Evolutionary conservation across 2,329 filamentous ascomycete genomes (phyloP).

Genomic region (Madurella fahalii): DNA sequence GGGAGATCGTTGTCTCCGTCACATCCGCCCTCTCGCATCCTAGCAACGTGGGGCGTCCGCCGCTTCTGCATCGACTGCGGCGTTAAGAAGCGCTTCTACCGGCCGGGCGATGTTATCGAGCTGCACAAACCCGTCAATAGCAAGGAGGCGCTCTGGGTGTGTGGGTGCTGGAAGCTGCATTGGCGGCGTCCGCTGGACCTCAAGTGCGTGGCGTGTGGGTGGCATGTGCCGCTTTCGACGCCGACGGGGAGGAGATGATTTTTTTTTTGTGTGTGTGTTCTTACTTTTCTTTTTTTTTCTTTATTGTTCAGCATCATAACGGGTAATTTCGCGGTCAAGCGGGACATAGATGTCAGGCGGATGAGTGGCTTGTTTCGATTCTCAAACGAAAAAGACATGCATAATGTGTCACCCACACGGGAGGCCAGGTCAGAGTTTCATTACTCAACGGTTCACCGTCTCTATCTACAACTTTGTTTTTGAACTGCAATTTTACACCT

Average conservation of each 20-base stretch:
- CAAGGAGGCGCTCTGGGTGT: constrained; percentile 19
- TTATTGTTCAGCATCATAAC: neutral
- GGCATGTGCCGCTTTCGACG: neutral
- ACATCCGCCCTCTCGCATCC: constrained; percentile 4
- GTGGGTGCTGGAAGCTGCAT: constrained; percentile 15
- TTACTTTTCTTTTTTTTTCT: constrained; percentile 1
- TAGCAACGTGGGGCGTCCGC: constrained; percentile 16
- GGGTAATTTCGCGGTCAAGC: too few relatives aligned
- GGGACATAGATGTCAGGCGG: too few relatives aligned
- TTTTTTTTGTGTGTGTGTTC: neutral
- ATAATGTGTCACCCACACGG: too few relatives aligned
- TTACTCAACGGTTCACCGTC: too few relatives aligned
- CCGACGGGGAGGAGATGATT: neutral
- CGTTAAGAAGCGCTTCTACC: constrained; percentile 18
- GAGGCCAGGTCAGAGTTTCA: too few relatives aligned
- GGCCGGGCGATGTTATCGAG: constrained; percentile 22
- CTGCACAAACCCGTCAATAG: constrained; percentile 7
- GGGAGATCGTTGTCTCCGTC: neutral
- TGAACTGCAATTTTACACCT: too few relatives aligned
- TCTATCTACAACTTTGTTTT: too few relatives aligned
- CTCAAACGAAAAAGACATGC: too few relatives aligned
- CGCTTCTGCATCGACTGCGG: constrained; percentile 26
- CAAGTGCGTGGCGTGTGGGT: neutral
- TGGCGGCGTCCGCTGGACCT: neutral
- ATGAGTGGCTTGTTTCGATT: too few relatives aligned